Evolutionary conservation across 1,139 yeast species (phyloP), one percentile per base, ranked within the genome.

Genomic region (Suhomyces chickasaworum): DNA sequence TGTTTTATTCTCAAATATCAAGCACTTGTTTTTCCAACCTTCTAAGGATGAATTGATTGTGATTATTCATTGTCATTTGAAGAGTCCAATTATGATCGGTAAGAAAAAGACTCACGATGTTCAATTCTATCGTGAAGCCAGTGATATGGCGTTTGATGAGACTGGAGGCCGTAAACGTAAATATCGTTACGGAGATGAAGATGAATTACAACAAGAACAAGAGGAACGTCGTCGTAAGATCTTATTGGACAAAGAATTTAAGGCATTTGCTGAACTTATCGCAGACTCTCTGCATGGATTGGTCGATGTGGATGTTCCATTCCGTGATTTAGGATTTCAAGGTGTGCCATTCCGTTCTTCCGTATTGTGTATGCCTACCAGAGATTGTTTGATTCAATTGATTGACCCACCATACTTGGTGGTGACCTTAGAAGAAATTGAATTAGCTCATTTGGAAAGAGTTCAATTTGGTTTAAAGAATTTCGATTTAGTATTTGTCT

Each of bases 261-360:
- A 83, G 66, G 77, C 80, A 42, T 95, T 90, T 73, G 93, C 95
- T 23, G 98, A 93, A 66, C 80, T 85, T 52, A 91, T 93, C 58
- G 85, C 96, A 7, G 97, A 89, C 56, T 87, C 95, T 1, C 84
- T 96, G 1, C 78, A 82, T 59, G 93, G 93, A 25, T 68, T 83
- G 54, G 75, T 91, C 35, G 97, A 91, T 57, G 84, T 95, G 48
- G 99, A 93, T 68, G 81, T 89, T 42, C 98, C 99, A 39, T 89
- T 93, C 73, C 81, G 97, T 64, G 99, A 95, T 62, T 78, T 95
- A 47, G 99, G 98, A 25, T 93, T 93, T 79, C 89, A 84, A 56
- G 99, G 99, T 78, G 99, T 93, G 17, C 99, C 99, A 32, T 88
- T 86, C 68, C 81, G 99, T 61, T 88, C 97, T 7, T 88, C 96